Percentiles rank a stretch among this genome's conserved stretches.
Evolutionary conservation across 1,284 basidiomycete genomes (phyloP).

Genomic region (Singerocomus inundabilis): DNA sequence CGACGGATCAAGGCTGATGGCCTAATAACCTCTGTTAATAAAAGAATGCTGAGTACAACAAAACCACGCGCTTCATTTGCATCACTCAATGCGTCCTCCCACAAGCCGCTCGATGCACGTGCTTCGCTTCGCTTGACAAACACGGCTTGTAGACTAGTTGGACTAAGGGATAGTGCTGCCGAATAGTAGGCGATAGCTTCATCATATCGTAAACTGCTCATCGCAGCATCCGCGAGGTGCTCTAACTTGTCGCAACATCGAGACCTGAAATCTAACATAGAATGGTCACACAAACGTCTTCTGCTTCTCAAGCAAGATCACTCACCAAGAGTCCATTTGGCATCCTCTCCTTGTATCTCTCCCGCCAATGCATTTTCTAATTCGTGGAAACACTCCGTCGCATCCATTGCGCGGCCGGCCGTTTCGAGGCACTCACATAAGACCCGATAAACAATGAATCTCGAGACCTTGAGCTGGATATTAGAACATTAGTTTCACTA

Average conservation of each 20-base stretch:
- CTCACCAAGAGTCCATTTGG: not conserved
- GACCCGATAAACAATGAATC: too few species aligned
- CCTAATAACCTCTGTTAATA: not conserved
- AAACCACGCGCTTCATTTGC: not conserved
- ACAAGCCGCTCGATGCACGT: not conserved
- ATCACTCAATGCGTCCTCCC: not conserved
- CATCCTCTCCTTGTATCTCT: not conserved
- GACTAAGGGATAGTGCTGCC: not conserved
- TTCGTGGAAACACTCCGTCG: not conserved
- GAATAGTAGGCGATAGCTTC: too few species aligned
- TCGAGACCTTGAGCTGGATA: too few species aligned
- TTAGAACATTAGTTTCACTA: too few species aligned
- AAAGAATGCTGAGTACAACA: not conserved
- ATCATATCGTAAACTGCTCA: too few species aligned
- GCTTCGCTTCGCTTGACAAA: not conserved
- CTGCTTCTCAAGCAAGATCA: too few species aligned
- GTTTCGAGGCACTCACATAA: not conserved
- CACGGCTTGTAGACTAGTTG: not conserved
- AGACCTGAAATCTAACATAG: not conserved
- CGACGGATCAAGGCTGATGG: not conserved
- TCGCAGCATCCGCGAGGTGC: not conserved
- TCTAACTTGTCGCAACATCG: not conserved
- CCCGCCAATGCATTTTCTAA: not conserved
- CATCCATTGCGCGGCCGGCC: not conserved
- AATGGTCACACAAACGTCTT: not conserved